Base-by-base conservation (phyloP, 73 alveolate genomes). In the Tetrahymena malaccensis region DNA sequence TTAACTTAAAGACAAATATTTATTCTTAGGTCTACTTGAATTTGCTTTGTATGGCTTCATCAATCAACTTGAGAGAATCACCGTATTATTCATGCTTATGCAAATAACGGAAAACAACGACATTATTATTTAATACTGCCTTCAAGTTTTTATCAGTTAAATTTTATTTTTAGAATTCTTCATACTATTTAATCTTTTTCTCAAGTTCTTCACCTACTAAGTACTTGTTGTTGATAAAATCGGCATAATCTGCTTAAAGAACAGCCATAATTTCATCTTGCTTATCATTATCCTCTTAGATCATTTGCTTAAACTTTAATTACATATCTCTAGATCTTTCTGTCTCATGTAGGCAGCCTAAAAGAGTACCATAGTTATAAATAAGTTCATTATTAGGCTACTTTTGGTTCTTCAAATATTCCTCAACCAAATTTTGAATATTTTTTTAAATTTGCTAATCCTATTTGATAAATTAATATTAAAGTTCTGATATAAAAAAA, bases 11-110 rank as follows among this genome's bases (percentile, higher is more conserved):
- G 22, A 34, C 38, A 85, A 85, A 89, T 8, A 95, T 43, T 89
- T 95, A 95, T 95, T 95, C 85, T 50, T 94, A 95, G 34, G 97
- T 95, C 43, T 85, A 95, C 94, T 95, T 95, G 94, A 50, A 95
- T 85, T 95, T 83, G 70, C 58, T 84, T 22, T 58, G n/a, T 10
- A 95, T 70, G 25, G 97, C 97, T 89, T 95, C 95, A 85, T 95
- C 97, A 34, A 95, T 93, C 25, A 85, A 55, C 94, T 95, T 95
- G 21, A 95, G 55, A 50, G 97, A 85, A 34, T 95, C 97, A 89
- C 94, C 95, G 55, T 95, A 94, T 89, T 85, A 70, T 70, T 95
- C 89, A 12, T 70, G 89, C 89, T 70, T 70, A 70, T 70, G 89
- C 2, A n/a, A 17, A n/a, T 70, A 70, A 70, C 89, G 89, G 89